These are phyloP conservation scores for Pythium sp. DNA, from an alignment of 352 stramenopile genomes.

Conservation along the genomic window DNA sequence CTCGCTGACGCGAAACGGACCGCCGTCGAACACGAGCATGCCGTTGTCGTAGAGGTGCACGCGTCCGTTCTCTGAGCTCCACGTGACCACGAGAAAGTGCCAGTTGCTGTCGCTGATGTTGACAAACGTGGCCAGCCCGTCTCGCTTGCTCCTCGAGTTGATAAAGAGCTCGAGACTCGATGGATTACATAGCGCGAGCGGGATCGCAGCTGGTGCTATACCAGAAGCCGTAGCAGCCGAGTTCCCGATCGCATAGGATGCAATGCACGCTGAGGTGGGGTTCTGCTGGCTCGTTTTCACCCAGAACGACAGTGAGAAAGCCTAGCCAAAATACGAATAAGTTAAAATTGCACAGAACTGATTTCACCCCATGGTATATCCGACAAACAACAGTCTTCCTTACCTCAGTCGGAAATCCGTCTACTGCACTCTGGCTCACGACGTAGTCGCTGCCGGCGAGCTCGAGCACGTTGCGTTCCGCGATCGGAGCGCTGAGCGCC, in stretches of 20 bases:
- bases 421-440: slow-evolving; percentile 29
- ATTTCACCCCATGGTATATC: not conserved
- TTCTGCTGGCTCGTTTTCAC: slow-evolving; percentile 42
- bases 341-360: not conserved
- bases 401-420: slow-evolving; percentile 37
- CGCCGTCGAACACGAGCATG: slow-evolving; percentile 65
- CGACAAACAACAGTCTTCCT: slow-evolving; percentile 14
- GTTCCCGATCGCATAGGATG: slow-evolving; percentile 37
- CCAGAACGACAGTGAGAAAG: slow-evolving; percentile 61
- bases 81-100: slow-evolving; percentile 64
- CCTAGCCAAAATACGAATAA: slow-evolving; percentile 21
- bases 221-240: not conserved
- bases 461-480: slow-evolving; percentile 32
- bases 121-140: slow-evolving; percentile 48
- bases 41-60: slow-evolving; percentile 62
- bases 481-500: slow-evolving; percentile 8
- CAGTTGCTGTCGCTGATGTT: slow-evolving; percentile 64
- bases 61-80: slow-evolving; percentile 53
- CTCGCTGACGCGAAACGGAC: slow-evolving; percentile 44
- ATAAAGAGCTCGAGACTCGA: slow-evolving; percentile 54
- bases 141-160: slow-evolving; percentile 30
- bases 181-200: slow-evolving; percentile 56
- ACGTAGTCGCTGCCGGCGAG: slow-evolving; percentile 41
- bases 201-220: slow-evolving; percentile 14
- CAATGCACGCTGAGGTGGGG: slow-evolving; percentile 29